Evolutionary conservation across 1,284 basidiomycete species (phyloP).

Genomic region (Coniferiporia weirii): DNA sequence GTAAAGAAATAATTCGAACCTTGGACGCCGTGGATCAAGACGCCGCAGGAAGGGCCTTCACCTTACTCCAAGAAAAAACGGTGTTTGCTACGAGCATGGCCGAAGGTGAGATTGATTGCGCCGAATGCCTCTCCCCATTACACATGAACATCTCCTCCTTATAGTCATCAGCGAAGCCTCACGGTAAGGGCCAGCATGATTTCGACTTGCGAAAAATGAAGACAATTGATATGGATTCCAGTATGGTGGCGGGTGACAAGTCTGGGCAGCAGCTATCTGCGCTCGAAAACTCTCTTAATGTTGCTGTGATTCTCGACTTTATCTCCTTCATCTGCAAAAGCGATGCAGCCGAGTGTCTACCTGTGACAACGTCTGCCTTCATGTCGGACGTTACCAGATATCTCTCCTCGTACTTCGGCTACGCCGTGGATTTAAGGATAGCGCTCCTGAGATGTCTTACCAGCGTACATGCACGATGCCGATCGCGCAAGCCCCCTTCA

Average conservation of each 20-base stretch:
- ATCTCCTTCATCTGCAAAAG: conserved; percentile 32
- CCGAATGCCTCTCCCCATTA: neutral
- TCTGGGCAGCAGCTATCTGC: neutral
- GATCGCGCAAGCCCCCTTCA: conserved; percentile 20
- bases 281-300: neutral
- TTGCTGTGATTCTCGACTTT: conserved; percentile 28
- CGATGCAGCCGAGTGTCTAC: conserved; percentile 24
- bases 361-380: conserved; percentile 23
- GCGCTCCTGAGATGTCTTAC: conserved; percentile 29
- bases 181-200: neutral
- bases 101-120: neutral
- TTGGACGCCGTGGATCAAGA: neutral
- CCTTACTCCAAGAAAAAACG: conserved; percentile 1
- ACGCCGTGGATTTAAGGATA: conserved; percentile 10
- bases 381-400: conserved; percentile 11
- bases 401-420: conserved; percentile 6
- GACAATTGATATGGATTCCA: neutral
- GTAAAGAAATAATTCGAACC: conserved; percentile 6
- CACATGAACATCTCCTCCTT: neutral
- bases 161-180: conserved; percentile 4
- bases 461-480: conserved; percentile 24
- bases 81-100: conserved; percentile 4
- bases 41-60: neutral
- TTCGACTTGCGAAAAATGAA: neutral
- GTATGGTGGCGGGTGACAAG: neutral